These are phyloP conservation scores for Podila epigama DNA, from an alignment of 192 early-diverging fungal genomes.

Conservation along the genomic window DNA sequence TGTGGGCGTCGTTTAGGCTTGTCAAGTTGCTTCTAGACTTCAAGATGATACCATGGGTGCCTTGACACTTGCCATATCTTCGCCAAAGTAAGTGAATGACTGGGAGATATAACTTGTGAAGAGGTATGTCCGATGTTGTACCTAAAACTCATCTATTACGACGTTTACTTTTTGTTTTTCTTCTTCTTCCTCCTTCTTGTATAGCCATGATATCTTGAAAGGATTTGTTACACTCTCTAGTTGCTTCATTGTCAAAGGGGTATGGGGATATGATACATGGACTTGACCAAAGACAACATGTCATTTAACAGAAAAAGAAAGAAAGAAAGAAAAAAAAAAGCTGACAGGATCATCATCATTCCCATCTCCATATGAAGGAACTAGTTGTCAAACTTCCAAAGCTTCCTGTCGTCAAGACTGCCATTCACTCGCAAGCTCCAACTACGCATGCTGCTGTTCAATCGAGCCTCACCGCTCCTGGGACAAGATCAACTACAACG, in stretches of 20 bases:
- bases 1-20: conserved; percentile 14
- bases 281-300: neutral
- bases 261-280: neutral
- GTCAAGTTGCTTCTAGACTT: conserved; percentile 33
- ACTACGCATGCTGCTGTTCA: neutral
- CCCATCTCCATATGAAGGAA: conserved; percentile 11
- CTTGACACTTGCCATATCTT: conserved; percentile 31
- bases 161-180: neutral
- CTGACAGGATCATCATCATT: too few relatives aligned
- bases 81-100: conserved; percentile 23
- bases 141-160: neutral
- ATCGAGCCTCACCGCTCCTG: neutral
- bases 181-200: neutral
- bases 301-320: neutral
- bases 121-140: too few relatives aligned
- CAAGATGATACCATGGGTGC: conserved; percentile 47
- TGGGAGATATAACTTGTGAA: neutral
- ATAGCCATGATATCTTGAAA: conserved; percentile 39
- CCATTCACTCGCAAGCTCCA: conserved; percentile 29
- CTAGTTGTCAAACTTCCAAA: conserved; percentile 43
- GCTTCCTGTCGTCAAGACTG: conserved; percentile 25
- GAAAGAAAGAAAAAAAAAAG: conserved; percentile 1
- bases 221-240: conserved; percentile 36
- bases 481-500: neutral
- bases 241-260: conserved; percentile 36